These are phyloP conservation scores for Aspergillus tubingensis DNA, from an alignment of 2,329 filamentous ascomycete species.

Conservation along the genomic window DNA sequence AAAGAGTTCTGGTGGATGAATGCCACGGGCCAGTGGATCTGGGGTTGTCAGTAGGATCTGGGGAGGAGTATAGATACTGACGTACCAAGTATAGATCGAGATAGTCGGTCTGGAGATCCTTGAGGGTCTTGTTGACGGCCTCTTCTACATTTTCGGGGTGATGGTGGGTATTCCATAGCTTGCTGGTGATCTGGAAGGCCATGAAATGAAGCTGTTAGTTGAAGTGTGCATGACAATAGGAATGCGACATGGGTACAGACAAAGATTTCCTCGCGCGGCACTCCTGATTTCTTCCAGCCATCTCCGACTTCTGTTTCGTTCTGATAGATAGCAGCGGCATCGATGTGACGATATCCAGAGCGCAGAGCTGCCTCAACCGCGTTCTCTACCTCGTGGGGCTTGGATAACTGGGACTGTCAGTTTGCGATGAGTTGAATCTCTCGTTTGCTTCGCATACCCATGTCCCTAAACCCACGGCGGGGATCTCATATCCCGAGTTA, in stretches of 20 bases:
- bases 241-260: slow-evolving; percentile 24
- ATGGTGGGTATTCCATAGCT: slow-evolving; percentile 61
- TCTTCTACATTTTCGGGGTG: slow-evolving; percentile 52
- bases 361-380: slow-evolving; percentile 51
- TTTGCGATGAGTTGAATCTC: not conserved
- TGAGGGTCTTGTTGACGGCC: slow-evolving; percentile 52
- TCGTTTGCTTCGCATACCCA: slow-evolving; percentile 31
- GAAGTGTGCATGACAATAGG: slow-evolving; percentile 13
- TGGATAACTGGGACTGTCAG: slow-evolving; percentile 29
- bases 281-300: slow-evolving; percentile 35
- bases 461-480: slow-evolving; percentile 47
- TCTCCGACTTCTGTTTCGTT: slow-evolving; percentile 37
- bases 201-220: not conserved
- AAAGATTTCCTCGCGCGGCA: slow-evolving; percentile 35
- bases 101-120: slow-evolving; percentile 55
- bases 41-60: not conserved
- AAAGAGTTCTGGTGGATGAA: slow-evolving; percentile 33
- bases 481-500: slow-evolving; percentile 46
- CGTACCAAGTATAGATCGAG: slow-evolving; percentile 54
- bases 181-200: slow-evolving; percentile 52
- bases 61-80: slow-evolving; percentile 31
- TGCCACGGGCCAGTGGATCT: slow-evolving; percentile 41
- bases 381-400: slow-evolving; percentile 49
- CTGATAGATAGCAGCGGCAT: slow-evolving; percentile 48
- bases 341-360: slow-evolving; percentile 42